Evolutionary conservation across 495 filamentous ascomycete species (phyloP).

Genomic region (Paragyromitra xinjiangensis): DNA sequence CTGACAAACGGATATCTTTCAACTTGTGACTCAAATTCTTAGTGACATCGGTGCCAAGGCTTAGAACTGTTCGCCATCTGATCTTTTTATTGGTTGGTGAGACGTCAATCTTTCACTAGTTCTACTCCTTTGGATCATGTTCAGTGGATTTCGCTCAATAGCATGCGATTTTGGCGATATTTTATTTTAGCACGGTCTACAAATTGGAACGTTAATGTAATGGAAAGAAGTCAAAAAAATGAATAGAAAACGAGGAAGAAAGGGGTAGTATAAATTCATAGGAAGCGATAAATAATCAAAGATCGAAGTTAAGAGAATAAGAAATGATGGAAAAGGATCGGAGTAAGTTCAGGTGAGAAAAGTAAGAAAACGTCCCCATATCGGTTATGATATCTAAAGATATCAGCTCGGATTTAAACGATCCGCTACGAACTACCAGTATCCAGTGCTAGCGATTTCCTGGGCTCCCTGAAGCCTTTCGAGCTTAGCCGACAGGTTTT

Average conservation of each 20-base stretch:
- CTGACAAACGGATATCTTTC: too few relatives aligned
- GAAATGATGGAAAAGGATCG: background rate
- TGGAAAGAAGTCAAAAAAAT: background rate
- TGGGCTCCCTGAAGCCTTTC: constrained; percentile 60
- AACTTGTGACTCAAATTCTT: background rate
- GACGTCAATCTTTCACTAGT: background rate
- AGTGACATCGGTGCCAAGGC: background rate
- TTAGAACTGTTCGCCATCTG: background rate
- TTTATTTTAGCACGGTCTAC: background rate
- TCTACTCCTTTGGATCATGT: background rate
- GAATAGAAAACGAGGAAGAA: background rate
- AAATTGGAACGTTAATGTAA: background rate
- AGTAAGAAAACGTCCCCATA: too few relatives aligned
- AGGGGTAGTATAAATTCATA: background rate
- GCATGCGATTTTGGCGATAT: background rate
- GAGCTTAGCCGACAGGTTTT: constrained; percentile 59
- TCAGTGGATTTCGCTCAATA: background rate
- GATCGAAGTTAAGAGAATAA: too few relatives aligned
- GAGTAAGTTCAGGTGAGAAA: background rate
- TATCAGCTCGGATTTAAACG: background rate
- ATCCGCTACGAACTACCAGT: constrained; percentile 33
- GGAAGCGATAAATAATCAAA: background rate
- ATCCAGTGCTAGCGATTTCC: constrained; percentile 55
- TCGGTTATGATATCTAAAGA: background rate
- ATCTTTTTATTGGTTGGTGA: constrained; percentile 21